These are phyloP conservation scores for Saturnispora ahearnii DNA, from an alignment of 805 yeast species.

Conservation along the genomic window DNA sequence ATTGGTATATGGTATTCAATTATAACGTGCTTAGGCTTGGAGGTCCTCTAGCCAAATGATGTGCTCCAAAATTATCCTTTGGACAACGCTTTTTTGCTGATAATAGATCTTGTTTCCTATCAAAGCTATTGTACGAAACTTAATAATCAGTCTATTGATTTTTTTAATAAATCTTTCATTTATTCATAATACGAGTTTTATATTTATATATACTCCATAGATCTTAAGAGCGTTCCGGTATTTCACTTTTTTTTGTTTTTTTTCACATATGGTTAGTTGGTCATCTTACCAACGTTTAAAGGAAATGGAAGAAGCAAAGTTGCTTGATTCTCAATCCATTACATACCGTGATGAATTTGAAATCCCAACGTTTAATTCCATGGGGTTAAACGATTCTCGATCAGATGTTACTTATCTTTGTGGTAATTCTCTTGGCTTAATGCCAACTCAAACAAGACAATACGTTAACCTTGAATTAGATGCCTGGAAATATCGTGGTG, in stretches of 20 bases:
- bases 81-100: background rate
- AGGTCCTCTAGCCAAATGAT: conserved; percentile 1
- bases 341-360: conserved; percentile 40
- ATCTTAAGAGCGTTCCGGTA: no score
- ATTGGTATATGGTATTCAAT: conserved; percentile 48
- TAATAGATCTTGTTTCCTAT: background rate
- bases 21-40: conserved; percentile 30
- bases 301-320: conserved; percentile 16
- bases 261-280: background rate
- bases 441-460: conserved; percentile 57
- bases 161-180: background rate
- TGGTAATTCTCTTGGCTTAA: conserved; percentile 90
- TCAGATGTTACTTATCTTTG: conserved; percentile 52
- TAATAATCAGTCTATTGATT: background rate
- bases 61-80: background rate
- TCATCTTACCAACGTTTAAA: background rate
- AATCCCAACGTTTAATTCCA: conserved; percentile 56
- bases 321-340: conserved; percentile 34
- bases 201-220: no score
- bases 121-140: background rate
- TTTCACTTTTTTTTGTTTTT: background rate
- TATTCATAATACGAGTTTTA: no score
- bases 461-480: conserved; percentile 60
- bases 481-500: conserved; percentile 79
- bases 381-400: conserved; percentile 36